Evolutionary conservation across 164 flowering plant species (phyloP).

Genomic region (Cinnamomum chago): DNA sequence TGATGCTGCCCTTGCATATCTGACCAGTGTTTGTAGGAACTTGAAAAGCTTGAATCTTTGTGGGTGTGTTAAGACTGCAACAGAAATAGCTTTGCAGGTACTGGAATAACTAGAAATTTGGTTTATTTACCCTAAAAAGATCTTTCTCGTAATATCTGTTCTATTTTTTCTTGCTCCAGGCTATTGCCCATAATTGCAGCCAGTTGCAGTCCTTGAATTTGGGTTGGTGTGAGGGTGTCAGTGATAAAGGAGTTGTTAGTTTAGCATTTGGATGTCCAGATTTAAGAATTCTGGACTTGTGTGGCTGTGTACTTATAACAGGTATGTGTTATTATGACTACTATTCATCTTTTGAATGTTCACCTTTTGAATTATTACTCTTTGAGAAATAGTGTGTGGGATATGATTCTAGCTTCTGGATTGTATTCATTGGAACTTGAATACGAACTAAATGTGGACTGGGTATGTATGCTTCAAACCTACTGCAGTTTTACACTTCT

Average conservation of each 20-base stretch:
- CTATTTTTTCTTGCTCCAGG: constrained; percentile 39
- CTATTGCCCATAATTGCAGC: constrained; percentile 66
- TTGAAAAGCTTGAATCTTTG: constrained; percentile 74
- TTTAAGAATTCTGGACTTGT: constrained; percentile 73
- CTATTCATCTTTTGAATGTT: too few relatives aligned
- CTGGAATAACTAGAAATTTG: not conserved
- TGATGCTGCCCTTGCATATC: constrained; percentile 57
- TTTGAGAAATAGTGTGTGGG: too few relatives aligned
- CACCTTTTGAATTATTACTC: too few relatives aligned
- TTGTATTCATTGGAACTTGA: too few relatives aligned
- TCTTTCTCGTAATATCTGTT: not conserved
- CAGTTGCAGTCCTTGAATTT: constrained; percentile 65
- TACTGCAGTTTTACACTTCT: too few relatives aligned
- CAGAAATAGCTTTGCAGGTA: constrained; percentile 74
- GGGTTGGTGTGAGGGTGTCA: constrained; percentile 87
- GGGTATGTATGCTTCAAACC: too few relatives aligned
- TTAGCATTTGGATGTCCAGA: constrained; percentile 88
- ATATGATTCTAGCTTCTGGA: too few relatives aligned
- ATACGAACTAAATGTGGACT: too few relatives aligned
- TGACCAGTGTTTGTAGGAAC: constrained; percentile 50
- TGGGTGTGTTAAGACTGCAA: constrained; percentile 77
- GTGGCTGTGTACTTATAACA: constrained; percentile 86
- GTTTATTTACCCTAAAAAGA: not conserved
- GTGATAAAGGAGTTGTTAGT: constrained; percentile 76
- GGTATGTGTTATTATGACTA: constrained; percentile 27